Percentiles rank a stretch among this genome's conserved stretches.
Conservation (phyloP, 2,329 filamentous ascomycete species). For the Coniochaeta prunicola region DNA sequence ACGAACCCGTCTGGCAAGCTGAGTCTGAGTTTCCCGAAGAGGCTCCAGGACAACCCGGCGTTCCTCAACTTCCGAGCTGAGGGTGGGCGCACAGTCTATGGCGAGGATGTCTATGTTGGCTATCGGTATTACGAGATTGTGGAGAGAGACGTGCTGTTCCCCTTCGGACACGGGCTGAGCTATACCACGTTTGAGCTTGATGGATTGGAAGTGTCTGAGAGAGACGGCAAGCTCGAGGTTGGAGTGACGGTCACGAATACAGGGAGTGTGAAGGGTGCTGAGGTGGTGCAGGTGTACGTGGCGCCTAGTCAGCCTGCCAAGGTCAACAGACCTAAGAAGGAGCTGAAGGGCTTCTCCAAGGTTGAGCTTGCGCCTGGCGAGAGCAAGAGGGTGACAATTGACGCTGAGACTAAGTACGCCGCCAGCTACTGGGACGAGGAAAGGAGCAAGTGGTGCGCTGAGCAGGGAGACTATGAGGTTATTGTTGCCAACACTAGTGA, state of each 20-base stretch:
- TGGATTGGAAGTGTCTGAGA: slow-evolving; percentile 37
- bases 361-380: slow-evolving; percentile 54
- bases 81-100: slow-evolving; percentile 58
- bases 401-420: slow-evolving; percentile 55
- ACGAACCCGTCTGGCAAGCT: slow-evolving; percentile 65
- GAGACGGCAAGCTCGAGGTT: slow-evolving; percentile 39
- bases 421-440: slow-evolving; percentile 66
- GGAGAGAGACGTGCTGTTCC: slow-evolving; percentile 15
- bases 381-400: slow-evolving; percentile 47
- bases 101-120: slow-evolving; percentile 66
- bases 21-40: slow-evolving; percentile 56
- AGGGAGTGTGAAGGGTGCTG: slow-evolving; percentile 43
- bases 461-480: slow-evolving; percentile 58
- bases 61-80: slow-evolving; percentile 62
- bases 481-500: slow-evolving; percentile 51
- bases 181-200: slow-evolving; percentile 30
- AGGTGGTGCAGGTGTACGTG: slow-evolving; percentile 53
- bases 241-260: slow-evolving; percentile 52
- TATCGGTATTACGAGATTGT: slow-evolving; percentile 65
- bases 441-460: slow-evolving; percentile 56
- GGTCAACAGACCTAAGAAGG: slow-evolving; percentile 51
- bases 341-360: slow-evolving; percentile 61
- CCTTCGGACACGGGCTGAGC: slow-evolving; percentile 19
- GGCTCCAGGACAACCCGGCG: slow-evolving; percentile 58
- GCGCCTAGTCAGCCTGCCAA: slow-evolving; percentile 42